Base-by-base conservation (phyloP, 768 basidiomycete genomes). In the Stropharia rugosoannulata region DNA sequence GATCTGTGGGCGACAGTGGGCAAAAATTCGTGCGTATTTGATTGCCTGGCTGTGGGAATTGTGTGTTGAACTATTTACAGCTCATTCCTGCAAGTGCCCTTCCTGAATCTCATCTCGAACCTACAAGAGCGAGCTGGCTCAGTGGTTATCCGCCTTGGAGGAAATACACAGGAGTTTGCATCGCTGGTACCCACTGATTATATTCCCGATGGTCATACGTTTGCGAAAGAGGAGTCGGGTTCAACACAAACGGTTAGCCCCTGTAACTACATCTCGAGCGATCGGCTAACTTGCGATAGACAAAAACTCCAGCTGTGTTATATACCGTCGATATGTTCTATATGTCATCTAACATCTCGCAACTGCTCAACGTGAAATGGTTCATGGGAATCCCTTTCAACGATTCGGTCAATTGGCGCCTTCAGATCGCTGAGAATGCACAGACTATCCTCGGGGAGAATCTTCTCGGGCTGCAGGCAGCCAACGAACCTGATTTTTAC, bases 401-500 rank as follows among this genome's bases (percentile, higher is more conserved):
- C 64, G 80, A 87, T 46, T 81, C 82, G 12, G 59, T 69, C 35
- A 70, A 84, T 64, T 81, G 78, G 74, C 70, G 78, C 4, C 64
- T 85, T 12, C 66, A 66, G 22, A 82, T 88, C 29, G 86, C 83
- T 6, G 78, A 83, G 63, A 68, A 79, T 39, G 83, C 82, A 4
- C 79, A 89, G 64, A 58, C 68, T 15, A 85, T 90, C 56, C 73
- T 92, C 1, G 90, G 90, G 1, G 71, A 79, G 47, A 76, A 82
- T 56, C 71, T 92, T 16, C 67, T 87, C n/a, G 90, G 86, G 0
- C 68, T 89, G 7, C 85, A 89, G 65, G 80, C 84, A 1, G 89
- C 85, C 2, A 90, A 92, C 65, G 90, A 92, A 69, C 90, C 89
- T 13, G 90, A 93, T 73, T 79, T 90, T 59, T 93, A 86, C 59